Evolutionary conservation across 2,329 filamentous ascomycete genomes (phyloP).

Genomic region (Paecilomyces sp.): DNA sequence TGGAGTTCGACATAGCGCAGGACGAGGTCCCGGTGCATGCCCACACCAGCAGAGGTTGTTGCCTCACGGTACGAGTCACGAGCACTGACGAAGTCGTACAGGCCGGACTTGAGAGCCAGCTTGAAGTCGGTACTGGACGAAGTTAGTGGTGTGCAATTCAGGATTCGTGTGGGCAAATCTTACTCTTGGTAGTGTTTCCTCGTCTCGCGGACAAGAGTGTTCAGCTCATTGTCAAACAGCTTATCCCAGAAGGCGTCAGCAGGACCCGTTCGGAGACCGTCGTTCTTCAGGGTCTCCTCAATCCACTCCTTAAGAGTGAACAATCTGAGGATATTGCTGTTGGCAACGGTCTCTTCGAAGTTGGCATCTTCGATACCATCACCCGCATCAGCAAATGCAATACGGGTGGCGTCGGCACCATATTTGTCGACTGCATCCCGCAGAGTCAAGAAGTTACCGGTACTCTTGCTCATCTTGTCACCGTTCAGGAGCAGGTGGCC

Average conservation of each 20-base stretch:
- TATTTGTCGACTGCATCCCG: conserved; percentile 83
- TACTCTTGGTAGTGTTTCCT: conserved; percentile 67
- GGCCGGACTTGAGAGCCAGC: conserved; percentile 73
- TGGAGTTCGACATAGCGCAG: conserved; percentile 80
- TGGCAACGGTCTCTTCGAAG: conserved; percentile 91
- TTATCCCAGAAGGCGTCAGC: conserved; percentile 75
- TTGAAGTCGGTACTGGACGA: conserved; percentile 63
- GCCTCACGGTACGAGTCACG: conserved; percentile 87
- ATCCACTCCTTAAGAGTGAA: conserved; percentile 85
- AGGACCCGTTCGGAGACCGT: conserved; percentile 68
- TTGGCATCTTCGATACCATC: conserved; percentile 94
- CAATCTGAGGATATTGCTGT: conserved; percentile 81
- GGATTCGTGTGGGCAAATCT: conserved; percentile 15
- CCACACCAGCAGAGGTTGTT: conserved; percentile 65
- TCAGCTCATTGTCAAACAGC: conserved; percentile 91
- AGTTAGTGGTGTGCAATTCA: conserved; percentile 5
- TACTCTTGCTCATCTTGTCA: conserved; percentile 98
- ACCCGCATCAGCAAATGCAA: conserved; percentile 88
- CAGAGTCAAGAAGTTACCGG: conserved; percentile 93
- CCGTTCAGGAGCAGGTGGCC: conserved; percentile 92
- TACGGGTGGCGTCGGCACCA: conserved; percentile 83
- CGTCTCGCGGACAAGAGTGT: conserved; percentile 70
- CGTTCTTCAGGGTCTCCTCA: conserved; percentile 71
- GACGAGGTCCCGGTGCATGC: conserved; percentile 79
- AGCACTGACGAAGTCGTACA: conserved; percentile 86